These are phyloP conservation scores for Colletotrichum magnum DNA, from an alignment of 2,329 filamentous ascomycete species.

Conservation along the genomic window DNA sequence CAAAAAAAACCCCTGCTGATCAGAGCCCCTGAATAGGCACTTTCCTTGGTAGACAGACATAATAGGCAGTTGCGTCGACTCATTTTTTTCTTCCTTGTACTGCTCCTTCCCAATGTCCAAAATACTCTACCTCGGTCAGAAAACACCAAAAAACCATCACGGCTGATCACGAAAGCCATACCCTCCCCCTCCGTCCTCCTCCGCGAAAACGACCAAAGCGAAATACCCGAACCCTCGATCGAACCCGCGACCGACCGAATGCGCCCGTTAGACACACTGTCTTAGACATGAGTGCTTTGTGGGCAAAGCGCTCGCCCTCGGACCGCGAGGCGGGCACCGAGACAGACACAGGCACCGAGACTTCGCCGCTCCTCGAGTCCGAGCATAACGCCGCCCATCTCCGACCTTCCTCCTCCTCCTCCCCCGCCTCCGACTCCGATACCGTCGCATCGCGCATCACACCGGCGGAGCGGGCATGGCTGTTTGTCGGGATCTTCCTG, in stretches of 20 bases:
- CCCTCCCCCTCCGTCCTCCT: background rate
- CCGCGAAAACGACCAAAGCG: background rate
- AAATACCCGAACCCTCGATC: background rate
- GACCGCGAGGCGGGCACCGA: background rate
- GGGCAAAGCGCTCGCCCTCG: conserved; percentile 19
- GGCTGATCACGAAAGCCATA: too few relatives aligned
- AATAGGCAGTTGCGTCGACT: background rate
- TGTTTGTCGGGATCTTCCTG: conserved; percentile 71
- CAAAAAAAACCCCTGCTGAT: conserved; percentile 1
- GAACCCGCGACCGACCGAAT: conserved; percentile 1
- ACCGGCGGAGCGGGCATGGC: conserved; percentile 59
- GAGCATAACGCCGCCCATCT: conserved; percentile 23
- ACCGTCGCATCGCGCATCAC: conserved; percentile 52
- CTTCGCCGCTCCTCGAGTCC: conserved; percentile 33
- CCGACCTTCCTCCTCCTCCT: background rate
- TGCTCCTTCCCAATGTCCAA: background rate
- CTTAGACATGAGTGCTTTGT: conserved; percentile 21
- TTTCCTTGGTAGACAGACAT: background rate
- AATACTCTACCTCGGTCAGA: background rate
- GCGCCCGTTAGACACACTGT: background rate
- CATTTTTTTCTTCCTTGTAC: background rate
- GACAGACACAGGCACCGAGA: background rate
- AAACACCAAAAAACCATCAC: too few relatives aligned
- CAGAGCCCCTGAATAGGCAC: background rate
- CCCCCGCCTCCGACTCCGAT: background rate